These are phyloP conservation scores for peach (Prunus persica) DNA, from an alignment of 306 rosid species.

Conservation along the genomic window DNA sequence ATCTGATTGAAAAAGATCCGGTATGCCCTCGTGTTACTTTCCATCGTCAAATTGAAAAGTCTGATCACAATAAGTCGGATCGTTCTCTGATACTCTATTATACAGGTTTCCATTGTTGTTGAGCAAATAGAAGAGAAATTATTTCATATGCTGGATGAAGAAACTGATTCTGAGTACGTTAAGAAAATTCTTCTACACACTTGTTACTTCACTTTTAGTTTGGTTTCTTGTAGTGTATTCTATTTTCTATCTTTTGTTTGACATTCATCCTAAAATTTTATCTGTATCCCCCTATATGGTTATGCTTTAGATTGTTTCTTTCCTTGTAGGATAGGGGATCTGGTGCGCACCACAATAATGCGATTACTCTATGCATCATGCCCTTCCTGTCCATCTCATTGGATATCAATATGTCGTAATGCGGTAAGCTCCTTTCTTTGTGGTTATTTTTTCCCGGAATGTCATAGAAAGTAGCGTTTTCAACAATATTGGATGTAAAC, in stretches of 20 bases:
- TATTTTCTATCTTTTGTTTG: conserved; percentile 6
- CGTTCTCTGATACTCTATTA: conserved; percentile 32
- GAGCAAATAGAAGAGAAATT: conserved; percentile 89
- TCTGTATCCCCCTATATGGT: neutral
- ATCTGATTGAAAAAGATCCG: conserved; percentile 94
- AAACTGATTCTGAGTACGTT: conserved; percentile 92
- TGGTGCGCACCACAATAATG: conserved; percentile 74
- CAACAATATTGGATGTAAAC: neutral
- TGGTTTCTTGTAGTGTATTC: neutral
- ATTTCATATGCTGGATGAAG: conserved; percentile 96
- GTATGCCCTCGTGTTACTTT: conserved; percentile 41
- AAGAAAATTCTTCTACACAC: conserved; percentile 11
- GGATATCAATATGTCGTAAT: conserved; percentile 86
- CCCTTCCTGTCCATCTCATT: conserved; percentile 80
- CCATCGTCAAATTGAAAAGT: conserved; percentile 16
- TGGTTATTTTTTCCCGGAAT: neutral
- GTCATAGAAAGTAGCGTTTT: neutral
- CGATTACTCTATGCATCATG: conserved; percentile 89
- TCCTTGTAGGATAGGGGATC: conserved; percentile 67
- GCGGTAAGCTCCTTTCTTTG: conserved; percentile 55
- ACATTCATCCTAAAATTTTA: neutral
- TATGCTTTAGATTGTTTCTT: neutral
- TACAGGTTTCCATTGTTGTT: conserved; percentile 72
- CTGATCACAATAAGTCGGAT: conserved; percentile 11
- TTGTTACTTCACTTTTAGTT: conserved; percentile 2